Percentiles rank a stretch among this genome's conserved stretches.
These are phyloP conservation scores for Taxillus chinensis DNA, from an alignment of 164 flowering plant genomes.

Conservation along the genomic window DNA sequence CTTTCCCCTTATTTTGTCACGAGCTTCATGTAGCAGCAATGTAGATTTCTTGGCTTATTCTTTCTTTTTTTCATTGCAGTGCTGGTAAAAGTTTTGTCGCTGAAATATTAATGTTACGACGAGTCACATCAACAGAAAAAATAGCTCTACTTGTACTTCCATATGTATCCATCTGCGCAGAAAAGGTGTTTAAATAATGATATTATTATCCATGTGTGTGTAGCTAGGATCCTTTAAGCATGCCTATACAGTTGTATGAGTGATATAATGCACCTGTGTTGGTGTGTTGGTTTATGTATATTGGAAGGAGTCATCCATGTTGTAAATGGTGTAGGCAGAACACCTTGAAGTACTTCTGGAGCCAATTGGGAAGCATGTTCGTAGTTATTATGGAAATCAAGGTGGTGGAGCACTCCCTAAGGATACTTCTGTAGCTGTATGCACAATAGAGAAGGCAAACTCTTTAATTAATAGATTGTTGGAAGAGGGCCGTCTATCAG, in stretches of 20 bases:
- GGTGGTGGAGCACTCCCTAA: constrained; percentile 93
- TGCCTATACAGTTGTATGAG: not conserved
- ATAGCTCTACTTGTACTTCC: constrained; percentile 97
- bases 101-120: constrained; percentile 85
- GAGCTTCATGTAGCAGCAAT: not conserved
- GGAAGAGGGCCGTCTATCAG: constrained; percentile 95
- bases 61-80: constrained; percentile 35
- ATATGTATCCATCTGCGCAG: constrained; percentile 92
- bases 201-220: not conserved
- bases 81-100: constrained; percentile 99
- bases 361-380: constrained; percentile 85
- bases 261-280: not conserved
- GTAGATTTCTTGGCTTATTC: constrained; percentile 3
- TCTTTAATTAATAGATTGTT: constrained; percentile 74
- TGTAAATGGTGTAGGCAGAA: constrained; percentile 52
- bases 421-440: constrained; percentile 93
- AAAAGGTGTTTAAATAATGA: constrained; percentile 48
- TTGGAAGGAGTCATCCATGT: not conserved
- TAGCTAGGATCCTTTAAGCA: not conserved
- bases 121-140: constrained; percentile 67
- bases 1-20: not conserved
- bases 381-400: constrained; percentile 91
- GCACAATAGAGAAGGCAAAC: constrained; percentile 98
- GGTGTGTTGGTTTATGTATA: not conserved
- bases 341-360: constrained; percentile 79